Percentiles rank a stretch among this genome's conserved stretches.
phyloP scores from a whole-genome alignment of 768 basidiomycete genomes.

The Collybiopsis confluens region DNA sequence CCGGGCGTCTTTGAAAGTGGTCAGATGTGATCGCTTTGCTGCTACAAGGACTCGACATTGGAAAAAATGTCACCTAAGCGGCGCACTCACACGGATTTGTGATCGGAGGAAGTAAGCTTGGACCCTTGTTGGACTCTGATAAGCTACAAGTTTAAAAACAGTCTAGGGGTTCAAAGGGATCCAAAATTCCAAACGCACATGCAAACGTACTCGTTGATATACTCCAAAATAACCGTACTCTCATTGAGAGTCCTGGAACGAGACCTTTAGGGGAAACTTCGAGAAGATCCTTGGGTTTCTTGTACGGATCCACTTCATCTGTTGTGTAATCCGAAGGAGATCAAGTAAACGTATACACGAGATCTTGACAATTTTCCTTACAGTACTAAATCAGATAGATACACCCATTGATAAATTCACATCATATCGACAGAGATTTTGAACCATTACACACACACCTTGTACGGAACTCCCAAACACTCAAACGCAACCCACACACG shows the following conservation, averaged over 20 bases:
- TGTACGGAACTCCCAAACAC: slow-evolving; percentile 65
- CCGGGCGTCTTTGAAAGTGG: slow-evolving; percentile 58
- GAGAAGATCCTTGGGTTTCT: slow-evolving; percentile 76
- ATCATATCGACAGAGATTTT: too few relatives aligned
- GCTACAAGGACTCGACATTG: neutral
- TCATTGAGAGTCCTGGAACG: slow-evolving; percentile 78
- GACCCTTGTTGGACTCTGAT: slow-evolving; percentile 41
- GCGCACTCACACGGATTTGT: slow-evolving; percentile 53
- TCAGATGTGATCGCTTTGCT: too few relatives aligned
- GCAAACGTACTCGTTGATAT: slow-evolving; percentile 61
- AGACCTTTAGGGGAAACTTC: slow-evolving; percentile 79
- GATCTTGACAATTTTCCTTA: slow-evolving; percentile 16
- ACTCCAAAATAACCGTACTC: slow-evolving; percentile 77
- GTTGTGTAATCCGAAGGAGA: neutral
- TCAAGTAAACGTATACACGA: too few relatives aligned
- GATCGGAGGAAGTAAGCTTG: slow-evolving; percentile 52
- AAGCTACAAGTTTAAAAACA: slow-evolving; percentile 30
- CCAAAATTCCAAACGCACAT: neutral
- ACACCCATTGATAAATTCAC: too few relatives aligned
- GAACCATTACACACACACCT: slow-evolving; percentile 31
- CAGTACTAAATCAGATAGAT: slow-evolving; percentile 28
- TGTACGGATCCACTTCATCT: slow-evolving; percentile 86
- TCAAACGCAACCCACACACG: slow-evolving; percentile 77
- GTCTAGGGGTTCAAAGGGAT: neutral
- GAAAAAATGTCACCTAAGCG: slow-evolving; percentile 3